phyloP scores from a whole-genome alignment of 345 rosid genomes.

The Gossypioides kirkii region DNA sequence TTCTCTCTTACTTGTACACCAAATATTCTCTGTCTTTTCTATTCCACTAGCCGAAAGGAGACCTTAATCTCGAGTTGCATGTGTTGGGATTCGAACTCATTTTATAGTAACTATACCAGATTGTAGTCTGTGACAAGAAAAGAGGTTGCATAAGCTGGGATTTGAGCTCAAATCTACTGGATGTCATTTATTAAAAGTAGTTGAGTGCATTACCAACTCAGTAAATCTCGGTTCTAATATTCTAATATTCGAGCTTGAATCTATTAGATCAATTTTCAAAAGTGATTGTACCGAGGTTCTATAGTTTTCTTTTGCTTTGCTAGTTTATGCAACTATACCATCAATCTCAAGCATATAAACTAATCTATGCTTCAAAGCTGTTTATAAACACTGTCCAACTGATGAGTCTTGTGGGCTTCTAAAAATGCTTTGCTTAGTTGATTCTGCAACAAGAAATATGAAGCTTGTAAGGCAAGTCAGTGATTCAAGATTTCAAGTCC shows the following conservation, averaged over 20 bases:
- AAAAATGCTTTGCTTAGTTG: background rate
- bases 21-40: constrained; percentile 5
- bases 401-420: background rate
- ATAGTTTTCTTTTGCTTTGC: background rate
- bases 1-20: constrained; percentile 1
- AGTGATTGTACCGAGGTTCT: background rate
- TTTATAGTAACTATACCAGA: background rate
- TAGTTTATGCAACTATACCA: background rate
- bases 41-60: background rate
- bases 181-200: background rate
- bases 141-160: background rate
- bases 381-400: background rate
- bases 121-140: background rate
- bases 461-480: constrained; percentile 2
- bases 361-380: background rate
- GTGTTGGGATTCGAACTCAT: background rate
- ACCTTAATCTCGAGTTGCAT: background rate
- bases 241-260: background rate
- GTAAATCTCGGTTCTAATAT: background rate
- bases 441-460: constrained; percentile 3
- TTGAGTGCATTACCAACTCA: too few relatives aligned
- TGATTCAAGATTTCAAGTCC: background rate
- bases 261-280: background rate
- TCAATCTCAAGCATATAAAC: background rate
- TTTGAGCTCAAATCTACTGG: background rate